Conservation (phyloP, 2,329 filamentous ascomycete genomes). For the Neospermospora avenae region DNA sequence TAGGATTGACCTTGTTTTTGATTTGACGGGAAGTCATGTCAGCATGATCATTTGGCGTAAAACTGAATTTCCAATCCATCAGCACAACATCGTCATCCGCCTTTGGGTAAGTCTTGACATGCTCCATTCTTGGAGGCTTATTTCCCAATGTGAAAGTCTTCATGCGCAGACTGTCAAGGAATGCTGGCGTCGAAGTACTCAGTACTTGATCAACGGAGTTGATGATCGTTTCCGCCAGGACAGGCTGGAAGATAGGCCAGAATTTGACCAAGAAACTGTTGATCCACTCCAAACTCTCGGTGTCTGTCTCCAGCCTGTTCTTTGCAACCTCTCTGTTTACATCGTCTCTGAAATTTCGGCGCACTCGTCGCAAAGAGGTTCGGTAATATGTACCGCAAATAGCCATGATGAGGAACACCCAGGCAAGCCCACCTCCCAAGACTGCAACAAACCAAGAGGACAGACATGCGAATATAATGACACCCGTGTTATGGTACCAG, state of each 20-base stretch:
- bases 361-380: conserved; percentile 88
- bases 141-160: conserved; percentile 92
- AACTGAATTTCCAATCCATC: conserved; percentile 99
- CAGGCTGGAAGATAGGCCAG: conserved; percentile 97
- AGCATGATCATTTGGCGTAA: conserved; percentile 89
- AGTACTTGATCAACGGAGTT: conserved; percentile 94
- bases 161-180: conserved; percentile 89
- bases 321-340: conserved; percentile 85
- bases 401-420: conserved; percentile 92
- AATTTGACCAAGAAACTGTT: conserved; percentile 98
- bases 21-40: conserved; percentile 89
- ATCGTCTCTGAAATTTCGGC: conserved; percentile 94
- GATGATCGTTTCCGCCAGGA: conserved; percentile 87
- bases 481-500: conserved; percentile 96
- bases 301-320: conserved; percentile 82
- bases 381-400: conserved; percentile 93
- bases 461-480: conserved; percentile 91
- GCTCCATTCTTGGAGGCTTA: conserved; percentile 93
- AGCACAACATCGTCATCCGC: conserved; percentile 92
- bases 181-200: conserved; percentile 85
- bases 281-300: conserved; percentile 96
- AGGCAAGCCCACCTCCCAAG: conserved; percentile 85
- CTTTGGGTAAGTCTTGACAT: conserved; percentile 97
- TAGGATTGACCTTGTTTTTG: conserved; percentile 95
- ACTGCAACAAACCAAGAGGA: conserved; percentile 86